Percentiles rank a stretch among this genome's conserved stretches.
These are phyloP conservation scores for Fragilariopsis cylindrus DNA, from an alignment of 108 stramenopile species.

Conservation along the genomic window DNA sequence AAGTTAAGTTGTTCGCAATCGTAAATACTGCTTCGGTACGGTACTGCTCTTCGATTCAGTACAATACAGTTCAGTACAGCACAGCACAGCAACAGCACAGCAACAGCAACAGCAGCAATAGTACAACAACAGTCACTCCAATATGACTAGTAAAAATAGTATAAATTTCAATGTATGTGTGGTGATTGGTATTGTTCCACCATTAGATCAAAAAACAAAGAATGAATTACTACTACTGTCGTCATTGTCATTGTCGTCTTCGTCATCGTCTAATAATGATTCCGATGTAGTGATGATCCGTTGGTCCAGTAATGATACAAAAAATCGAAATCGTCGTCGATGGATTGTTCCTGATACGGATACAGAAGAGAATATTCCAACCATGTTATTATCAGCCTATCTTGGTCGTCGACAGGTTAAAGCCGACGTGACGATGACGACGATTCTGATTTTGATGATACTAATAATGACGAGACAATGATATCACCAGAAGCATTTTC, in stretches of 20 bases:
- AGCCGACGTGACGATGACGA: too few species aligned
- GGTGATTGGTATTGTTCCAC: constrained; percentile 10
- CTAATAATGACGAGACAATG: background rate
- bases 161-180: background rate
- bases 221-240: background rate
- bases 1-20: background rate
- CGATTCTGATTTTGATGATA: background rate
- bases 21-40: background rate
- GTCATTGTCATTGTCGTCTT: background rate
- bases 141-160: background rate
- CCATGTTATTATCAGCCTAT: background rate
- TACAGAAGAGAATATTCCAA: background rate
- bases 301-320: background rate
- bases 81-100: background rate
- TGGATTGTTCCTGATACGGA: constrained; percentile 14
- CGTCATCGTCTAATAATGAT: background rate
- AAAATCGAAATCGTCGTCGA: background rate
- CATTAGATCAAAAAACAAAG: background rate
- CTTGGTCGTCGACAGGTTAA: too few species aligned
- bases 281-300: background rate
- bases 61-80: background rate
- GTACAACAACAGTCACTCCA: background rate
- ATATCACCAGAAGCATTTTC: background rate
- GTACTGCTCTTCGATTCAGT: background rate
- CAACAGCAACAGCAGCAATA: background rate